phyloP scores from a whole-genome alignment of 2,329 filamentous ascomycete species.

The Calonectria montana region DNA sequence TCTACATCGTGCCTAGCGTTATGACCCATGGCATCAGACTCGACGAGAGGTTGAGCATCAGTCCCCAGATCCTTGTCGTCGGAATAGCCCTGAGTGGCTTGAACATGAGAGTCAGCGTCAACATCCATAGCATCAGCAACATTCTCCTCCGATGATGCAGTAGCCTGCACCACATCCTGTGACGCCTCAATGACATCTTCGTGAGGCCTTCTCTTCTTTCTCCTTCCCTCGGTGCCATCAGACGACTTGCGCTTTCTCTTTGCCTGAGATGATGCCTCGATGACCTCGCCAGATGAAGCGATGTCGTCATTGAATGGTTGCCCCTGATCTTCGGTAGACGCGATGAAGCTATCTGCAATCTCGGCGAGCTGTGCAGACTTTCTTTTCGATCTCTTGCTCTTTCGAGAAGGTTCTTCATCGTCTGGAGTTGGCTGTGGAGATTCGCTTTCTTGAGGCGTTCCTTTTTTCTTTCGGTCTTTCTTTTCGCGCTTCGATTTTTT shows the following conservation, averaged over 20 bases:
- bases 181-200: constrained; percentile 33
- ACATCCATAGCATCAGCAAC: constrained; percentile 40
- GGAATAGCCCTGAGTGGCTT: constrained; percentile 18
- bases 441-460: constrained; percentile 28
- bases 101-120: constrained; percentile 26
- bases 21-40: constrained; percentile 7
- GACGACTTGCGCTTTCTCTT: constrained; percentile 50
- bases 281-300: constrained; percentile 31
- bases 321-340: constrained; percentile 21
- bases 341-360: constrained; percentile 33
- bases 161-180: constrained; percentile 36
- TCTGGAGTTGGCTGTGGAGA: constrained; percentile 28
- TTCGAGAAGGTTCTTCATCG: constrained; percentile 35
- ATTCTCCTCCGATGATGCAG: constrained; percentile 43
- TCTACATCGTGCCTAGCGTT: constrained; percentile 41
- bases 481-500: constrained; percentile 48
- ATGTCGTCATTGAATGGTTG: constrained; percentile 21
- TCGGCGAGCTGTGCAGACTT: constrained; percentile 32
- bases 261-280: constrained; percentile 34
- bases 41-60: constrained; percentile 20
- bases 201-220: constrained; percentile 48
- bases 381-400: constrained; percentile 43
- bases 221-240: constrained; percentile 45
- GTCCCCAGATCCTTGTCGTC: constrained; percentile 23
- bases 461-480: constrained; percentile 45